Evolutionary conservation across 768 basidiomycete genomes (phyloP), one percentile per base, ranked within the genome.

Genomic region (Austroboletus festivus): DNA sequence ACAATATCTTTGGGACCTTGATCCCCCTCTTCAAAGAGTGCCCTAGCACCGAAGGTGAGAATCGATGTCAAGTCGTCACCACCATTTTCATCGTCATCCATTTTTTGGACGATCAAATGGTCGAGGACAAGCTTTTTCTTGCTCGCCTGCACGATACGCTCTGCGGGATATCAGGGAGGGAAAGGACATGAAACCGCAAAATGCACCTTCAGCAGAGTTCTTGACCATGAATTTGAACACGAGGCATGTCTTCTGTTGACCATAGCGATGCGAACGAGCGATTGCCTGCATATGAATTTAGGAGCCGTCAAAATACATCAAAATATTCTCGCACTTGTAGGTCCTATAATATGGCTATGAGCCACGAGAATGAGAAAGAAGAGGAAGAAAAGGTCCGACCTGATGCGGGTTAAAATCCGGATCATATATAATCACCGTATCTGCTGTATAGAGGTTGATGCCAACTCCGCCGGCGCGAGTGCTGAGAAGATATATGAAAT

Each of bases 321-420:
- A 40, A 31, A 46, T 26, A 18, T 18, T n/a, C 18, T 61, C 81
- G 51, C 65, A 90, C 91, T 80, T 95, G 93, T 42, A 94, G 73
- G 70, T 94, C 93, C 86, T 88, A 54, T 38, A 30, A 45, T 34
- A 33, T 19, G 35, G 7, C 38, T 37, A 26, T 59, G 13, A 60
- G 51, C n/a, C 10, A 51, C 34, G 55, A 53, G 33, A 7, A 40
- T 10, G 38, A 44, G 31, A 43, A 34, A n/a, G n/a, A n/a, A n/a
- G n/a, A n/a, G n/a, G 22, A 34, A 24, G 31, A 42, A 24, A 33
- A 10, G 4, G n/a, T 41, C 77, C 22, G 40, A 86, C 86, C 76
- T 88, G 88, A 69, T 96, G 93, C n/a, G 95, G 95, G 61, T 99
- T 99, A 68, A 93, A 99, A 71, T 99, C 96, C 0, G 93, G 93